phyloP scores from a whole-genome alignment of 2,329 filamentous ascomycete species.

The Claviceps cyperi region DNA sequence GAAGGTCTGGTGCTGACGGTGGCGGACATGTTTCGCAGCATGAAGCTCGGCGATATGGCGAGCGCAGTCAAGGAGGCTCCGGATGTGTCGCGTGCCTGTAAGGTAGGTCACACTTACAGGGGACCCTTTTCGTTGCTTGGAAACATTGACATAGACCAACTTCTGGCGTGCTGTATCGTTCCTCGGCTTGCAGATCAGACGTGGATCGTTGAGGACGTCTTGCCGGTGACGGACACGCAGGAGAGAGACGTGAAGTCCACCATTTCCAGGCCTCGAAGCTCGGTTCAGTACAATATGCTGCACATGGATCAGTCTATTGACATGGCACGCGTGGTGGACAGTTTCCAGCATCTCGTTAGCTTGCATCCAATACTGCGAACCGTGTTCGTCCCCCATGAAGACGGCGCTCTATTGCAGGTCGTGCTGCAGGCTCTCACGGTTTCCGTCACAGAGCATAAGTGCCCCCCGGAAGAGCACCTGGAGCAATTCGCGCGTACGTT shows the following conservation, averaged over 20 bases:
- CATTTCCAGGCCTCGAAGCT: conserved; percentile 42
- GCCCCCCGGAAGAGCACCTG: conserved; percentile 18
- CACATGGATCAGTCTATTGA: conserved; percentile 41
- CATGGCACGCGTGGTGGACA: conserved; percentile 29
- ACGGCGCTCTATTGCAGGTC: conserved; percentile 36
- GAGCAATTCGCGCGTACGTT: conserved; percentile 17
- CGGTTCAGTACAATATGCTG: conserved; percentile 49
- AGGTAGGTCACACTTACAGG: background rate
- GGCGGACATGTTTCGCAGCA: conserved; percentile 38
- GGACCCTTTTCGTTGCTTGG: conserved; percentile 32
- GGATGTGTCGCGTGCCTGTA: background rate
- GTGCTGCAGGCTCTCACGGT: conserved; percentile 38
- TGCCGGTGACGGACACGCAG: conserved; percentile 45
- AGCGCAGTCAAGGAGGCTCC: conserved; percentile 22
- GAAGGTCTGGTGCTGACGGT: conserved; percentile 36
- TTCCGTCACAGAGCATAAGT: conserved; percentile 25
- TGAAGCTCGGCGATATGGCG: conserved; percentile 37
- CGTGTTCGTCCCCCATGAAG: conserved; percentile 41
- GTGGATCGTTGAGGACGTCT: conserved; percentile 39
- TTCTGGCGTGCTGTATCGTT: conserved; percentile 32
- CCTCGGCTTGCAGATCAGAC: conserved; percentile 35
- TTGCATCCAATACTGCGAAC: conserved; percentile 52
- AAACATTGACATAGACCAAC: conserved; percentile 22
- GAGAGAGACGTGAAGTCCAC: conserved; percentile 45
- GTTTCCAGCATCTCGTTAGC: conserved; percentile 40